Conservation (phyloP, 768 basidiomycete species). For the Termitomyces sp. region DNA sequence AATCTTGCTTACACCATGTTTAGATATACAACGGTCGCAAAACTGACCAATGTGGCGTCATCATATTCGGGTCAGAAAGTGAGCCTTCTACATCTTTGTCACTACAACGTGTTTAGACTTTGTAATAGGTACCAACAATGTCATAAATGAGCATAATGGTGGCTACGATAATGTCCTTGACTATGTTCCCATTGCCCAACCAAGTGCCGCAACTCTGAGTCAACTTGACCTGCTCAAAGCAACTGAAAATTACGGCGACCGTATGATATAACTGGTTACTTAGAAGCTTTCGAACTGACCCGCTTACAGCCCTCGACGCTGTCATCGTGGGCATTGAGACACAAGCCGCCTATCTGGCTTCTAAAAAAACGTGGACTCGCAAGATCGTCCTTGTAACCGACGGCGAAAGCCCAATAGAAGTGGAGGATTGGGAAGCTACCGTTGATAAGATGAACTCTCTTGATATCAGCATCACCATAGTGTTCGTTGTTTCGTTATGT, state of each 20-base stretch:
- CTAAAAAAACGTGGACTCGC: conserved; percentile 79
- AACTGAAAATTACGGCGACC: conserved; percentile 55
- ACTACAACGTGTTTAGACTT: background rate
- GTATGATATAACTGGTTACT: conserved; percentile 33
- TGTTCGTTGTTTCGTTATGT: conserved; percentile 42
- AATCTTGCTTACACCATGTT: background rate
- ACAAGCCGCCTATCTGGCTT: conserved; percentile 58
- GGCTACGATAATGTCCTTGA: conserved; percentile 74
- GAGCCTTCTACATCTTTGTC: background rate
- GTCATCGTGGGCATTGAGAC: conserved; percentile 84
- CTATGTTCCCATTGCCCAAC: conserved; percentile 62
- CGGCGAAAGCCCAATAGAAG: conserved; percentile 67
- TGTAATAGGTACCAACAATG: conserved; percentile 55
- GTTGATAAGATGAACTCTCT: conserved; percentile 57
- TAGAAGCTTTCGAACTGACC: background rate
- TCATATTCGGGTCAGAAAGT: conserved; percentile 83
- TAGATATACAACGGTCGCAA: conserved; percentile 90
- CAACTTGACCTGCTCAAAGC: conserved; percentile 57
- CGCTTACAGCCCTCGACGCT: conserved; percentile 67
- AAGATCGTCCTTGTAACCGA: conserved; percentile 85
- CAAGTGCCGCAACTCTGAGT: conserved; percentile 60
- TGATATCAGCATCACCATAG: conserved; percentile 55
- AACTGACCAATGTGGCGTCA: conserved; percentile 90
- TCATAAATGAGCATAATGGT: conserved; percentile 50
- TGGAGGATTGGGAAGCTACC: conserved; percentile 71